Percentiles rank a stretch among this genome's conserved stretches.
These are phyloP conservation scores for Ustilago shanxiensis DNA, from an alignment of 1,284 basidiomycete species.

Conservation along the genomic window DNA sequence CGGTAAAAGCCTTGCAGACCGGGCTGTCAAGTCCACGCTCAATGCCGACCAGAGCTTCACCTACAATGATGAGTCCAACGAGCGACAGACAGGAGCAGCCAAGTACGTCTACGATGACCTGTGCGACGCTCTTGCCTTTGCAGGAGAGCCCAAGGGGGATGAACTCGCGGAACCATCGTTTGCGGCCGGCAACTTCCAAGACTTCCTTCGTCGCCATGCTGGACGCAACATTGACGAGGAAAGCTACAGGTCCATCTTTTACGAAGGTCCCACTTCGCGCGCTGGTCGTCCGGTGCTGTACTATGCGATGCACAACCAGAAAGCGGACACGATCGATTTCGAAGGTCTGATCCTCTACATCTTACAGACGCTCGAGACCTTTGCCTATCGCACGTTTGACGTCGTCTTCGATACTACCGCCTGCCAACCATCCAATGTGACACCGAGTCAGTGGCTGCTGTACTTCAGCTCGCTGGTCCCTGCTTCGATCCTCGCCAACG, in stretches of 20 bases:
- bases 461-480: constrained; percentile 62
- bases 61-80: constrained; percentile 6
- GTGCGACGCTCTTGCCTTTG: constrained; percentile 50
- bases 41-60: constrained; percentile 10
- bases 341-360: constrained; percentile 78
- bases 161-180: constrained; percentile 39
- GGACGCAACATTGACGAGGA: constrained; percentile 60
- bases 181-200: constrained; percentile 49
- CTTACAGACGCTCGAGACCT: constrained; percentile 53
- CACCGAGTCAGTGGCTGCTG: constrained; percentile 60
- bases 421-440: constrained; percentile 47
- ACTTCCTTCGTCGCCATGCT: constrained; percentile 57
- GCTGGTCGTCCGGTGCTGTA: constrained; percentile 72
- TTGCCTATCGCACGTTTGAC: constrained; percentile 52
- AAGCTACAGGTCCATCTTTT: constrained; percentile 55
- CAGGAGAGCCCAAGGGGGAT: constrained; percentile 53
- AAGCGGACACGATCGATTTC: constrained; percentile 85
- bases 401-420: constrained; percentile 59
- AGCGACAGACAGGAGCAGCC: constrained; percentile 15
- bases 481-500: constrained; percentile 47
- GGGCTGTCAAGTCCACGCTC: constrained; percentile 9
- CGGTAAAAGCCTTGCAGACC: constrained; percentile 55
- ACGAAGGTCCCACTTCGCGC: constrained; percentile 60
- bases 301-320: constrained; percentile 74
- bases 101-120: constrained; percentile 57